A percentile compares a stretch with the other conserved stretches of the same genome.
phyloP scores from a whole-genome alignment of 495 filamentous ascomycete species.

The Penicillium samsonianum region DNA sequence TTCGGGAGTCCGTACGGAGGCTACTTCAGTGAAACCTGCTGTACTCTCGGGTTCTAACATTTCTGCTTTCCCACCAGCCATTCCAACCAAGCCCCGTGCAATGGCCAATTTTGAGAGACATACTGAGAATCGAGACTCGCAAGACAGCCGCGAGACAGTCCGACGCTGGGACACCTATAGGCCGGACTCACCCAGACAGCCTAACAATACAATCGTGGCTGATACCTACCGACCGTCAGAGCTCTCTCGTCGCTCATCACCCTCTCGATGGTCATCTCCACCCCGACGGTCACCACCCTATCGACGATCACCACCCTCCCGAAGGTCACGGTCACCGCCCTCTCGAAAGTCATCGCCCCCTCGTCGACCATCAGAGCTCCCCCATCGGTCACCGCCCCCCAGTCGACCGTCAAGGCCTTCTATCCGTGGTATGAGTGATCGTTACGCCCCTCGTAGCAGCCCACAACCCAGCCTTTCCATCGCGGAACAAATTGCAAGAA shows the following conservation, averaged over 20 bases:
- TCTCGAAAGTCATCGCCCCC: background rate
- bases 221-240: slow-evolving; percentile 3
- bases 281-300: background rate
- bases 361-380: background rate
- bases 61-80: background rate
- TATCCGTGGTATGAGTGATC: background rate
- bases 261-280: background rate
- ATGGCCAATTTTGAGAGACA: background rate
- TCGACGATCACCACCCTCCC: background rate
- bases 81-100: background rate
- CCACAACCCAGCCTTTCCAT: background rate
- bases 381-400: background rate
- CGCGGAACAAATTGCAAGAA: background rate
- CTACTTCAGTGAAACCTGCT: background rate
- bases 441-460: background rate
- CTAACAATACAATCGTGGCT: background rate
- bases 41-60: background rate
- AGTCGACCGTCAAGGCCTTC: background rate
- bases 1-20: no score
- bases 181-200: background rate
- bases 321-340: background rate
- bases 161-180: background rate
- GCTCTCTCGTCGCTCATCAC: background rate
- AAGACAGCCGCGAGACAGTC: background rate
- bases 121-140: background rate